Conservation (phyloP, 2,329 filamentous ascomycete species). For the Esteya vermicola region DNA sequence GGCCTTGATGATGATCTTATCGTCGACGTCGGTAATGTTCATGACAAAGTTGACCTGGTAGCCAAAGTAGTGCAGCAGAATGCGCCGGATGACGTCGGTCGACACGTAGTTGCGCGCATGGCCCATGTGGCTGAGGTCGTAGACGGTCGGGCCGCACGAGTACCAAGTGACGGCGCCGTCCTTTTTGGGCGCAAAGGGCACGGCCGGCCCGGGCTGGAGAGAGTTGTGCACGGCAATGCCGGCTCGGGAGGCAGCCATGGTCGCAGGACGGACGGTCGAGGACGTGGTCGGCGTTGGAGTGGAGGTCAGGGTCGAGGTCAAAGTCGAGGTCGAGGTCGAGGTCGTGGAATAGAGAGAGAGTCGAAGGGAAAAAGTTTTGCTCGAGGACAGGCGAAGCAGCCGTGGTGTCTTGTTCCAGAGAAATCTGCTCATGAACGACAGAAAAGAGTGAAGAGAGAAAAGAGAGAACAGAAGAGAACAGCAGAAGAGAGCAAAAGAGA, state of each 20-base stretch:
- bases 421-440: too few species aligned
- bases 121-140: conserved; percentile 61
- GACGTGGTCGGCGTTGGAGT: background rate
- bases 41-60: conserved; percentile 60
- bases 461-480: too few species aligned
- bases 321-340: background rate
- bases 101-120: conserved; percentile 67
- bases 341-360: too few species aligned
- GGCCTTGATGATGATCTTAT: conserved; percentile 29
- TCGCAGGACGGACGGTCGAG: background rate
- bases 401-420: too few species aligned
- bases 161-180: conserved; percentile 12
- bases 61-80: conserved; percentile 56
- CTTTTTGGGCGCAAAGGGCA: conserved; percentile 17
- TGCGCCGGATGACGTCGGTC: conserved; percentile 59
- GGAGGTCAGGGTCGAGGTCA: background rate
- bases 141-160: conserved; percentile 27
- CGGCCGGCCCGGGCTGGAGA: conserved; percentile 55
- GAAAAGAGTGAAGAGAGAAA: too few species aligned
- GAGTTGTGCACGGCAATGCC: conserved; percentile 64
- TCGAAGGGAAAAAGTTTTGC: too few species aligned
- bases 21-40: conserved; percentile 63
- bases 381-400: too few species aligned
- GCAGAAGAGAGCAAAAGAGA: background rate
- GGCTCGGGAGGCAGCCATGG: conserved; percentile 3